Evolutionary conservation across 2,329 filamentous ascomycete species (phyloP), one percentile per base, ranked within the genome.

Genomic region (Hirsutella rhossiliensis): DNA sequence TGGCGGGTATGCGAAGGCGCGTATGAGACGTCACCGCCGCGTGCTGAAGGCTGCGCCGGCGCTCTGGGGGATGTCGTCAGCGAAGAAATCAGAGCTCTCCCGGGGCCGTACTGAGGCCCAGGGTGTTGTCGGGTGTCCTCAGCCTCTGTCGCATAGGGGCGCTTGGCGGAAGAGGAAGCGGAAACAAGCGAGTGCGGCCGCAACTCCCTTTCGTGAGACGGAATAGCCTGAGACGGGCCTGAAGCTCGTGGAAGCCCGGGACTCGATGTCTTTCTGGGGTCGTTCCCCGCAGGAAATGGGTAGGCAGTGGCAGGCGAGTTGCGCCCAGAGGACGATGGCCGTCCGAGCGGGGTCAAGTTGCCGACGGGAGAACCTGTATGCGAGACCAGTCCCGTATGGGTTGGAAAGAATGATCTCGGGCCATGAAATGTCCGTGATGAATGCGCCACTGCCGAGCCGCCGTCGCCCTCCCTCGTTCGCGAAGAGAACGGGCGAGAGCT

Each of bases 291-390:
- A 20, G 62, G 54, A 41, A 61, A 63, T 5, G 60, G 59, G 39
- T 54, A 62, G 3, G 52, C 48, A 18, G 51, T 45, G 18, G 52
- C 55, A 3, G 61, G 59, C 4, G 61, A 63, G 44, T 56, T 58
- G 30, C 55, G 54, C 40, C 59, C 62, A 5, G 63, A 60, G 13
- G 46, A 43, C 6, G 56, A 49, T 37, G 56, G 53, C 6, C 55
- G 51, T n/a, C 54, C 59, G 9, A 54, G 38, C 38, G 58, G 53
- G 5, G 54, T 56, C 20, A 52, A 41, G 5, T 52, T 50, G 18
- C 54, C 56, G 32, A 60, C 46, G 9, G 62, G 58, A 15, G 61
- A 63, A 17, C 51, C 53, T 28, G 62, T 57, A 32, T 62, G 61
- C 11, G 65, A 64, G 17, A 54, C 53, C 2, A 59, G 56, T 13